Percentiles rank a stretch among this genome's conserved stretches.
Evolutionary conservation across 2,329 filamentous ascomycete species (phyloP).

Genomic region (Colletotrichum paranaense): DNA sequence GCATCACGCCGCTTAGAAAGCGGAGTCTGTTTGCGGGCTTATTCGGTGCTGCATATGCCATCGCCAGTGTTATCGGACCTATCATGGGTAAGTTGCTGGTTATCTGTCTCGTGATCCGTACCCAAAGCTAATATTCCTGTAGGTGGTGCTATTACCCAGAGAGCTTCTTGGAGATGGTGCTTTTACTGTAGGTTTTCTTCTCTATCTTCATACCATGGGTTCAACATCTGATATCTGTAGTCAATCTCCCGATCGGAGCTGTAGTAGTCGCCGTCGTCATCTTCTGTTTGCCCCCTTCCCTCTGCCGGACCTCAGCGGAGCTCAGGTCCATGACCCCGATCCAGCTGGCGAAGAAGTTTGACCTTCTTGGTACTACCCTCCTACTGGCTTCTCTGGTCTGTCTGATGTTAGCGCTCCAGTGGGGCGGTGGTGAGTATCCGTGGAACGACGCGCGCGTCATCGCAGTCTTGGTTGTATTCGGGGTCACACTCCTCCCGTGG

Average conservation of each 20-base stretch:
- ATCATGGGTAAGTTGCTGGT: conserved; percentile 35
- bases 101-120: neutral
- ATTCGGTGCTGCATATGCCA: conserved; percentile 49
- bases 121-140: conserved; percentile 19
- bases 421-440: conserved; percentile 48
- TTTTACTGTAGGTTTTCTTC: conserved; percentile 41
- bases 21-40: conserved; percentile 50
- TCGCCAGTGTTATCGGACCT: conserved; percentile 45
- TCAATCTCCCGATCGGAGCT: conserved; percentile 41
- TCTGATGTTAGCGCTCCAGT: conserved; percentile 56
- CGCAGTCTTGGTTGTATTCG: conserved; percentile 41
- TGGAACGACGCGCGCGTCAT: conserved; percentile 42
- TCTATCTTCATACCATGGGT: too few species aligned
- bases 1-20: conserved; percentile 45
- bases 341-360: conserved; percentile 38
- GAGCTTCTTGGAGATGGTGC: conserved; percentile 52
- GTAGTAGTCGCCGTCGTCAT: conserved; percentile 42
- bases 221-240: conserved; percentile 20
- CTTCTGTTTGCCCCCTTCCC: conserved; percentile 21
- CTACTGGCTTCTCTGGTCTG: conserved; percentile 43
- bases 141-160: conserved; percentile 46
- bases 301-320: neutral
- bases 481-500: conserved; percentile 41
- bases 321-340: neutral
- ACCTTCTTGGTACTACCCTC: conserved; percentile 28